These are phyloP conservation scores for Pichia sp. DNA, from an alignment of 1,139 yeast species.

Conservation along the genomic window DNA sequence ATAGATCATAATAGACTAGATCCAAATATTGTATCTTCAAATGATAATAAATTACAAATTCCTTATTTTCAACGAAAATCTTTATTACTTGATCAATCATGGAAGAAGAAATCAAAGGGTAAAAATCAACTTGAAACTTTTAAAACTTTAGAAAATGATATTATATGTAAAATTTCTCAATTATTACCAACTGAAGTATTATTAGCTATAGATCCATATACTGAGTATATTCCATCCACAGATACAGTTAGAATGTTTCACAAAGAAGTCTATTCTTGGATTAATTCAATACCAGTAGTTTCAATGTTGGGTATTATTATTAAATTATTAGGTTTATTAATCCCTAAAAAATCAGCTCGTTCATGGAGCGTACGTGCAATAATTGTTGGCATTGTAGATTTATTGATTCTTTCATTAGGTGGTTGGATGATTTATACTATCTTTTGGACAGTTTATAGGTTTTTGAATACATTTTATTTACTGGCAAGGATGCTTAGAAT, in stretches of 20 bases:
- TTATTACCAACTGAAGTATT: constrained; percentile 1
- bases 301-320: constrained; percentile 2
- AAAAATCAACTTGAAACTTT: neutral
- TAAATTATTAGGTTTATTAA: constrained; percentile 1
- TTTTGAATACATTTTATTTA: neutral
- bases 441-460: neutral
- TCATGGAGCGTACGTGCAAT: constrained; percentile 8
- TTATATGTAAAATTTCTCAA: constrained; percentile 1
- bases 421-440: constrained; percentile 1
- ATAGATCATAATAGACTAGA: neutral
- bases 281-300: constrained; percentile 7
- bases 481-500: neutral
- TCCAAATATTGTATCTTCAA: neutral
- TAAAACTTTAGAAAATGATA: neutral
- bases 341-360: constrained; percentile 4
- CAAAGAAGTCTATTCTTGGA: constrained; percentile 1
- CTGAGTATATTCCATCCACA: constrained; percentile 4
- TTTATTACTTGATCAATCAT: too few relatives aligned
- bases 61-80: too few relatives aligned
- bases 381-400: constrained; percentile 3
- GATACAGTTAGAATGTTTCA: constrained; percentile 11
- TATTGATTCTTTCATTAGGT: neutral
- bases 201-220: neutral
- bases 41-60: neutral
- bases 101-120: too few relatives aligned